Base-by-base conservation (phyloP, 768 basidiomycete species). In the Leccinum ochraceum region DNA sequence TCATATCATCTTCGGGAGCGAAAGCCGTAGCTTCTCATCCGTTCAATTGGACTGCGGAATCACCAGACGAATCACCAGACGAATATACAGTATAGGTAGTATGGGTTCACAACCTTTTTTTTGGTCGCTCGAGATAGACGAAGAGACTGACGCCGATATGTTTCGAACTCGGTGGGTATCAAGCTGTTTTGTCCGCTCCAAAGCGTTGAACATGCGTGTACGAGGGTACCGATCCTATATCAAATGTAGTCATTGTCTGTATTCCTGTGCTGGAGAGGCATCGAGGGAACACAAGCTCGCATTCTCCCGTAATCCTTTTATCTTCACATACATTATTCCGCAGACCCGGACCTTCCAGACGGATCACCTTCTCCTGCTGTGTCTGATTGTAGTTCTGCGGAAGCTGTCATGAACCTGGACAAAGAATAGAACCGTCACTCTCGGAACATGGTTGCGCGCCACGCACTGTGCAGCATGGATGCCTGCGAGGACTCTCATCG, bases 381-480 rank as follows among this genome's bases (percentile, higher is more conserved):
- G 14, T 76, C 78, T 6, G 74, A 65, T 59, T 74, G 77, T 39
- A 83, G 67, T 57, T 80, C 76, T 44, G 78, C 74, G 6, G 81
- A 79, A 1, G 78, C 76, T 0, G 83, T 80, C 81, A 84, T 82
- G 65, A 84, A 81, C 66, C 83, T 84, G 60, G 20, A 58, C 17
- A 30, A 36, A 4, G 26, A 8, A 34, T 56, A 16, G 44, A 63
- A 24, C 11, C 46, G 6, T 49, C 22, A 24, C 30, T 63, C 36
- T 50, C 13, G 49, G 26, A 9, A 55, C 37, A 37, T 28, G 22
- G 7, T 1, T 26, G 30, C 20, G 36, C 30, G 60, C 54, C 17
- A 61, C 87, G 68, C 71, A 92, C 92, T 92, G 93, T 57, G 92
- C 88, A 20, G 88, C 90, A 71, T 92, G 89, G 53, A 87, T 79